These are phyloP conservation scores for Botryobasidium botryosum DNA, from an alignment of 768 basidiomycete species.

Conservation along the genomic window DNA sequence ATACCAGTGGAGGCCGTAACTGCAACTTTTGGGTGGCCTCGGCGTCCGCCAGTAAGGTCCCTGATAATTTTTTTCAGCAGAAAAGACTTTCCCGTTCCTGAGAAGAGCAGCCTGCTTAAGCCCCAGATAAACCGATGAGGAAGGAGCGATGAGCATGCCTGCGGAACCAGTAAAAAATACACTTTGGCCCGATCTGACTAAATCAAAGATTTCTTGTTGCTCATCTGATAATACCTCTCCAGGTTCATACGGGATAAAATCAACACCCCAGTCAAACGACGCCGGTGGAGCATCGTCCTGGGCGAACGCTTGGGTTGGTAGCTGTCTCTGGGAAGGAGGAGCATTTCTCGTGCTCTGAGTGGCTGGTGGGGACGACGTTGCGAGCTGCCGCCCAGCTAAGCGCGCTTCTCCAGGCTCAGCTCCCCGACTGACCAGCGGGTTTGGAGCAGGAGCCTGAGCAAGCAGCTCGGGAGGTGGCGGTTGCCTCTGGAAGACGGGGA, in stretches of 20 bases:
- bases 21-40: neutral
- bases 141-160: constrained; percentile 1
- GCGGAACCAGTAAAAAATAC: constrained; percentile 10
- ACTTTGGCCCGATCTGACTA: constrained; percentile 7
- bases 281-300: too few relatives aligned
- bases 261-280: too few relatives aligned
- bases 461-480: too few relatives aligned
- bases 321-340: too few relatives aligned
- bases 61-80: constrained; percentile 6
- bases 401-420: too few relatives aligned
- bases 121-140: neutral
- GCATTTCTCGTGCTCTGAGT: too few relatives aligned
- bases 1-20: constrained; percentile 10
- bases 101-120: neutral
- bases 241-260: neutral
- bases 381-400: too few relatives aligned
- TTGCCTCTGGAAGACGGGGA: too few relatives aligned
- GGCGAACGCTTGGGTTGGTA: too few relatives aligned
- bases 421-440: too few relatives aligned
- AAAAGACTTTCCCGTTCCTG: constrained; percentile 8
- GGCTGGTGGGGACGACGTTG: too few relatives aligned
- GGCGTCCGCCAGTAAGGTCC: neutral
- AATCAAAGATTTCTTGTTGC: constrained; percentile 7
- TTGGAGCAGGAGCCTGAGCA: too few relatives aligned
- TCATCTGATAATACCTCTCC: constrained; percentile 8